Evolutionary conservation across 2,329 filamentous ascomycete genomes (phyloP), one percentile per base, ranked within the genome.

Genomic region (Colletotrichum tropicale): DNA sequence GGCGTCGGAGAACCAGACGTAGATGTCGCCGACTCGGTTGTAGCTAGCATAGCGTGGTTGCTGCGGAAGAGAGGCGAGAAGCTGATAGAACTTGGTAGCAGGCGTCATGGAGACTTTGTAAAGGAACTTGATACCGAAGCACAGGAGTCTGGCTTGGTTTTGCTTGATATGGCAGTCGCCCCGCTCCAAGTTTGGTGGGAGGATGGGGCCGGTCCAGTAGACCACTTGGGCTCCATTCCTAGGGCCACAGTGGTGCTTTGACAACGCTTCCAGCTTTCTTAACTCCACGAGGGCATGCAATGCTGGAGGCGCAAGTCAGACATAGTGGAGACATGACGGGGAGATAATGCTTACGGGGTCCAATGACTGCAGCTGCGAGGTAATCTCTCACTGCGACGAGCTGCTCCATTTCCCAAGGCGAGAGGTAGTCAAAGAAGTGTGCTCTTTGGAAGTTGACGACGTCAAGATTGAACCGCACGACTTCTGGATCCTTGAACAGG

Each of bases 391-490:
- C 65, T 1, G 70, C 70, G 8, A 74, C 74, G 10, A 76, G 36
- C 18, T 76, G 74, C 28, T 76, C 74, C 30, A 74, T 69, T 24
- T 76, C 74, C 74, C 74, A 75, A 9, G 56, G 74, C 21, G 74
- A 74, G 21, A 76, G 48, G 9, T 28, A 65, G 15, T 76, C 70
- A 36, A 76, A 76, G 9, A 74, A 76, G 24, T 76, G 70, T 48
- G 48, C 48, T 58, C 65, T 55, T 9, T 76, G 74, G 21, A 76
- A 76, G 32, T 74, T 76, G 4, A 76, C 70, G n/a, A 61, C 48
- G 18, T 76, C 74, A 15, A 76, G 34, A 12, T 76, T 74, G 36
- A 75, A 75, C 5, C 70, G 64, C n/a, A 75, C 74, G 6, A 75
- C 74, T 28, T 75, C 74, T 5, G 74, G 74, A 15, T 75, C 58